These are phyloP conservation scores for Tetradesmus obliquus DNA, from an alignment of 139 green algal species.

Conservation along the genomic window DNA sequence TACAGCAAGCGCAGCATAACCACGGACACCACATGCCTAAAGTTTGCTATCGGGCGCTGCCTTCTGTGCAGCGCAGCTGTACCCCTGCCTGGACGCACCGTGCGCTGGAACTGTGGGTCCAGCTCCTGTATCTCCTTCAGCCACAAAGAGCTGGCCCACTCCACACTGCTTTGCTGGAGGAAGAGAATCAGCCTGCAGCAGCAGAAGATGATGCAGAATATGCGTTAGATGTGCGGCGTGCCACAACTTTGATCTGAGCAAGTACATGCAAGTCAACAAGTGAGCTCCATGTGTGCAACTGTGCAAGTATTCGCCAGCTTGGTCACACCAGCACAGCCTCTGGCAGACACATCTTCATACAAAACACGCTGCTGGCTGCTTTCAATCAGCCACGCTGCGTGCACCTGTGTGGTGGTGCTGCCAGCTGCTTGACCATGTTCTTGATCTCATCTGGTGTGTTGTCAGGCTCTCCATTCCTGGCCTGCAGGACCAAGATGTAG, in stretches of 20 bases:
- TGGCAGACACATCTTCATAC: background rate
- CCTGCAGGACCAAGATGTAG: slow-evolving; percentile 55
- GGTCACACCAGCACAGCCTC: background rate
- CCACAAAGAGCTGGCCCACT: slow-evolving; percentile 95
- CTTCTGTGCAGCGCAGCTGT: background rate
- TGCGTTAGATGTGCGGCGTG: background rate
- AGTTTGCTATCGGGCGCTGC: background rate
- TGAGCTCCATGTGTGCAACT: background rate
- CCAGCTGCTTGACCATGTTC: slow-evolving; percentile 93
- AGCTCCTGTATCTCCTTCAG: slow-evolving; percentile 92
- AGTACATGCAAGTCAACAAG: no score
- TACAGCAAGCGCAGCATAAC: background rate
- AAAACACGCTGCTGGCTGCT: background rate
- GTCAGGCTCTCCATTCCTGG: slow-evolving; percentile 84
- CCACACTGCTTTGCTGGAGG: slow-evolving; percentile 93
- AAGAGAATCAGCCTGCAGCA: slow-evolving; percentile 91
- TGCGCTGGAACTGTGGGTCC: slow-evolving; percentile 84
- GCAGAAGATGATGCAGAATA: background rate
- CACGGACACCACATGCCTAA: background rate
- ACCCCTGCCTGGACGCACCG: background rate
- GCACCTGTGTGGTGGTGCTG: slow-evolving; percentile 81
- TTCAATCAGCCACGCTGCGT: background rate
- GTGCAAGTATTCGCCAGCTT: background rate
- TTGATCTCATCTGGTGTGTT: slow-evolving; percentile 92
- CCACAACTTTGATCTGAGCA: background rate